Base-by-base conservation (phyloP, 768 basidiomycete genomes). In the Lactarius sanguifluus region DNA sequence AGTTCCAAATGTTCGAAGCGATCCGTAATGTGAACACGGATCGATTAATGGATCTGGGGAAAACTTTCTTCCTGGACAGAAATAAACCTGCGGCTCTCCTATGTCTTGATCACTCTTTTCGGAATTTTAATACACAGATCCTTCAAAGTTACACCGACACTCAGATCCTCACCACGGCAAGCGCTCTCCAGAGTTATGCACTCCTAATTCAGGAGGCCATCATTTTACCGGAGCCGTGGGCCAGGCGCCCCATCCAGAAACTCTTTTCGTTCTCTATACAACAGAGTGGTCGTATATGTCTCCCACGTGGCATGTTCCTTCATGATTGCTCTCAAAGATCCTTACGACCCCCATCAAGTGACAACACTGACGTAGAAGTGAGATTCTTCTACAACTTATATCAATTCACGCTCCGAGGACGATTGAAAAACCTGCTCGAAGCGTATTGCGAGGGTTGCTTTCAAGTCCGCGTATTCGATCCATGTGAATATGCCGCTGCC, bases 241-340 rank as follows among this genome's bases (percentile, higher is more conserved):
- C n/a, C 1, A 38, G 16, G 20, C 30, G 18, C 38, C 7, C 1
- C 2, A 16, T 67, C 5, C 40, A 32, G 38, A 67, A 52, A 38
- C 52, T 67, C 7, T 67, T 67, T 38, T 59, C 62, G 18, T 67
- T 67, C 43, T 59, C 58, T 4, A 32, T 64, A 28, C 50, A 45
- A n/a, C 40, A 62, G 16, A 52, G 36, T 8, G 65, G 52, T 20
- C 66, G 41, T 32, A 32, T 67, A 23, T 45, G 62, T 54, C 66
- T 67, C 36, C 34, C 54, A 4, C 58, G 41, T 18, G 52, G 57
- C 55, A 64, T 62, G 30, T 60, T 67, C 41, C 62, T 67, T 36
- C 58, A 60, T 38, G 20, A 52, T 15, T 34, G 13, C 28, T 38
- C 2, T 5, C n/a, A 28, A 38, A 30, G 12, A 30, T 67, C 58